Evolutionary conservation across 768 basidiomycete genomes (phyloP).

Genomic region (Auricularia auricula-judae): DNA sequence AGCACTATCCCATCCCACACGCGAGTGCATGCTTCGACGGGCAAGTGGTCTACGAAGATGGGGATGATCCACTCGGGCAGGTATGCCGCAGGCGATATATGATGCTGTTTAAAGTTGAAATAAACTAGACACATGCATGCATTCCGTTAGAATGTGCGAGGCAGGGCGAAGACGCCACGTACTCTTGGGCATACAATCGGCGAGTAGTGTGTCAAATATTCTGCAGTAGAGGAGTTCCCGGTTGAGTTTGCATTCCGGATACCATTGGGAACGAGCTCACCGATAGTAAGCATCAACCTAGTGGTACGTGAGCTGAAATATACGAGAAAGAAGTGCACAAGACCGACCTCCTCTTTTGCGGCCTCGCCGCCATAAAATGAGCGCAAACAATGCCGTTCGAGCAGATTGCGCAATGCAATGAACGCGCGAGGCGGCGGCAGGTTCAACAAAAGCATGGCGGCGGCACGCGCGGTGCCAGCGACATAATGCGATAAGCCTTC

Average conservation of each 20-base stretch:
- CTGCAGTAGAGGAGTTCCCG: constrained; percentile 26
- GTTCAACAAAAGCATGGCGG: constrained; percentile 79
- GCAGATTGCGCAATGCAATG: constrained; percentile 70
- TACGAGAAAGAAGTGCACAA: background rate
- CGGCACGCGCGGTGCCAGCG: constrained; percentile 32
- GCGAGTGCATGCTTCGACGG: constrained; percentile 81
- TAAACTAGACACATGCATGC: constrained; percentile 43
- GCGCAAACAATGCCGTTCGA: constrained; percentile 76
- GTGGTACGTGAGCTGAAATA: constrained; percentile 3
- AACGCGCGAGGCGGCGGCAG: constrained; percentile 68
- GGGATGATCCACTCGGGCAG: constrained; percentile 73
- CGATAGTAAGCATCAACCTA: constrained; percentile 89
- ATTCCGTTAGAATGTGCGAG: background rate
- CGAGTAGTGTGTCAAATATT: constrained; percentile 85
- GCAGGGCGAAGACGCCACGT: constrained; percentile 14
- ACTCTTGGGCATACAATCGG: constrained; percentile 93
- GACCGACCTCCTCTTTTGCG: constrained; percentile 68
- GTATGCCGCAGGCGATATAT: constrained; percentile 78
- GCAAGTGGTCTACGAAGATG: constrained; percentile 76
- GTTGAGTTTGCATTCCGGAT: background rate
- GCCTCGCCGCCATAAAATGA: constrained; percentile 70
- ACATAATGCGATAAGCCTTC: constrained; percentile 9
- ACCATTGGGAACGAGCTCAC: constrained; percentile 25
- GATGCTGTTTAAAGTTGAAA: constrained; percentile 91
- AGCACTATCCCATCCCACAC: constrained; percentile 82